Conservation (phyloP, 2,329 filamentous ascomycete genomes). For the Lachnum nothofagi region DNA sequence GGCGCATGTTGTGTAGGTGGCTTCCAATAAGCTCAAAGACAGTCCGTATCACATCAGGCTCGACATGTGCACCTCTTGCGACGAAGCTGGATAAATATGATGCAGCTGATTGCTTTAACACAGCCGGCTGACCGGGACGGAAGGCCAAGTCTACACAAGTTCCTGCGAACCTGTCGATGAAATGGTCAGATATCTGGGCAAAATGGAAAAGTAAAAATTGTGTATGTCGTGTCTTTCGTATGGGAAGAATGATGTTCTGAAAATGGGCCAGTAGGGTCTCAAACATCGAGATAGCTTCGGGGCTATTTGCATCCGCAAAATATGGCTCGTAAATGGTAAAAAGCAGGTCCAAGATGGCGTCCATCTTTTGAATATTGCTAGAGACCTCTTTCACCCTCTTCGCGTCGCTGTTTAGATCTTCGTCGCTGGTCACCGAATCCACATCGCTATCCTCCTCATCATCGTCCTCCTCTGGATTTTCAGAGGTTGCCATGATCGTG, state of each 20-base stretch:
- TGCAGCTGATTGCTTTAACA: constrained; percentile 76
- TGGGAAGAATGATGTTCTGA: constrained; percentile 79
- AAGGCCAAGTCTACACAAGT: constrained; percentile 69
- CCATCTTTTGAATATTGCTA: constrained; percentile 83
- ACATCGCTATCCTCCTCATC: constrained; percentile 56
- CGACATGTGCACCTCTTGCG: constrained; percentile 78
- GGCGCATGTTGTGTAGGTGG: constrained; percentile 71
- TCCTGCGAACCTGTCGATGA: constrained; percentile 78
- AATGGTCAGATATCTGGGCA: constrained; percentile 70
- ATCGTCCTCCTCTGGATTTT: constrained; percentile 47
- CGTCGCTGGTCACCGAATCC: constrained; percentile 67
- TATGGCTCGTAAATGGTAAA: constrained; percentile 76
- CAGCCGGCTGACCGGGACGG: constrained; percentile 56
- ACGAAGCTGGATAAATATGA: constrained; percentile 94
- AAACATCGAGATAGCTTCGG: constrained; percentile 66
- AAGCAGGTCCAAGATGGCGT: constrained; percentile 79
- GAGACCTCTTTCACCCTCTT: constrained; percentile 66
- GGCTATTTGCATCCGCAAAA: constrained; percentile 64
- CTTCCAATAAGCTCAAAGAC: constrained; percentile 75
- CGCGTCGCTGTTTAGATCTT: constrained; percentile 60
- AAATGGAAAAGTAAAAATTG: constrained; percentile 97
- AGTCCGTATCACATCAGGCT: constrained; percentile 68
- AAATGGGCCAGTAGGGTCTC: constrained; percentile 82
- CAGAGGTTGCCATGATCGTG: constrained; percentile 39
- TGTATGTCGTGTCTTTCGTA: constrained; percentile 84